Conservation (phyloP, 2,329 filamentous ascomycete species). For the Neoscytalidium dimidiatum region DNA sequence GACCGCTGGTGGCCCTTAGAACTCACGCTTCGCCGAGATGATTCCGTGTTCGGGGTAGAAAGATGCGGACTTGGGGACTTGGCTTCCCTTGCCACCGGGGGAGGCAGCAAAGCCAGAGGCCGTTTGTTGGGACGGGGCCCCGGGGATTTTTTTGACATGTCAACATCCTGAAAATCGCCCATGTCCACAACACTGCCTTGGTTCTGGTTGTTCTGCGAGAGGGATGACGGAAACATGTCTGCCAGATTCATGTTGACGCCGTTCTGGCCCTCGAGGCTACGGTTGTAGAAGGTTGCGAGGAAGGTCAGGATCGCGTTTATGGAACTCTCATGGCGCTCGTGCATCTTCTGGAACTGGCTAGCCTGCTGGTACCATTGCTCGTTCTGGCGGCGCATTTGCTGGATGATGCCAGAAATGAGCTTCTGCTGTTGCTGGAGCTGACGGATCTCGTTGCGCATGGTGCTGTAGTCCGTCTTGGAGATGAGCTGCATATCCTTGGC, state of each 20-base stretch:
- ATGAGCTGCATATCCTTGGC: conserved; percentile 51
- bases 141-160: conserved; percentile 32
- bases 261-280: conserved; percentile 83
- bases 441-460: conserved; percentile 77
- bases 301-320: conserved; percentile 99
- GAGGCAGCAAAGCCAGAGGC: conserved; percentile 40
- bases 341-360: conserved; percentile 82
- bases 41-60: not conserved
- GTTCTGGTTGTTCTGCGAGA: conserved; percentile 48
- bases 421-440: conserved; percentile 84
- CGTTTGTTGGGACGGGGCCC: conserved; percentile 36
- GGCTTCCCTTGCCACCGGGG: conserved; percentile 33
- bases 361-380: conserved; percentile 86
- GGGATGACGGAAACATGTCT: conserved; percentile 76
- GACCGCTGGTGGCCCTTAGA: conserved; percentile 10
- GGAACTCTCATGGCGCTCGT: conserved; percentile 96
- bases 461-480: conserved; percentile 71
- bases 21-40: not conserved
- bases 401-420: conserved; percentile 81
- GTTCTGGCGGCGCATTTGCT: conserved; percentile 79
- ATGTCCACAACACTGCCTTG: conserved; percentile 65
- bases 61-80: conserved; percentile 12
- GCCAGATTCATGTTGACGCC: conserved; percentile 78
- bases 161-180: conserved; percentile 52
- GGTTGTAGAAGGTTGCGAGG: conserved; percentile 92